Base-by-base conservation (phyloP, 768 basidiomycete species). In the Hygrophorus russula region DNA sequence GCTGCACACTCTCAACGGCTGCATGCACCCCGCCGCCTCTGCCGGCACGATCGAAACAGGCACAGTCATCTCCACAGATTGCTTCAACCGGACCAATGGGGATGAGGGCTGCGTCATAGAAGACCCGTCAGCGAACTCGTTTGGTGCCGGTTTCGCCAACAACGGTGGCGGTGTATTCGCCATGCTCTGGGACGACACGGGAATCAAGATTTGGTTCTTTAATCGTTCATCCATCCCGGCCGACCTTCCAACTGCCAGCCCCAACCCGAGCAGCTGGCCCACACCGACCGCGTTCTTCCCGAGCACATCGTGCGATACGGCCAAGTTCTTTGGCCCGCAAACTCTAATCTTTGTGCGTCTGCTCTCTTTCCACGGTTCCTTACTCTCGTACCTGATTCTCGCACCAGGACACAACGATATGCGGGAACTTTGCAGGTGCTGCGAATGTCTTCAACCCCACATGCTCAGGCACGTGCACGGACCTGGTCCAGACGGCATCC, bases 91-190 rank as follows among this genome's bases (percentile, higher is more conserved):
- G 5, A 61, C 64, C 32, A 76, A 76, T 48, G 57, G 45, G 14
- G 80, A 83, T 49, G 58, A 74, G 31, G 87, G 87, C 2, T 90
- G 87, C 53, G 66, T 76, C 24, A 70, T 79, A 17, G 61, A 65
- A 13, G 75, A 80, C 49, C 69, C 76, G 0, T 69, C 65, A 20
- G 53, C 70, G 1, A 59, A 61, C 2, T 79, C 76, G 12, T 88
- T 80, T 48, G 85, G 85, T 13, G 65, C 69, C 10, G 76, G 63
- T 2, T 89, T 90, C 53, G 79, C 80, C 1, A 59, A 62, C 3
- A 70, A 67, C 2, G 74, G 76, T 7, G 87, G 88, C 20, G 88
- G 88, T 11, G 71, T 84, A 9, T 89, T 73, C 49, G 77, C 84
- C 14, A 82, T 84, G 1, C 82, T 87, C 56, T 77, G 79, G 46